Conservation (phyloP, 2,329 filamentous ascomycete genomes). For the Calonectria naviculata region DNA sequence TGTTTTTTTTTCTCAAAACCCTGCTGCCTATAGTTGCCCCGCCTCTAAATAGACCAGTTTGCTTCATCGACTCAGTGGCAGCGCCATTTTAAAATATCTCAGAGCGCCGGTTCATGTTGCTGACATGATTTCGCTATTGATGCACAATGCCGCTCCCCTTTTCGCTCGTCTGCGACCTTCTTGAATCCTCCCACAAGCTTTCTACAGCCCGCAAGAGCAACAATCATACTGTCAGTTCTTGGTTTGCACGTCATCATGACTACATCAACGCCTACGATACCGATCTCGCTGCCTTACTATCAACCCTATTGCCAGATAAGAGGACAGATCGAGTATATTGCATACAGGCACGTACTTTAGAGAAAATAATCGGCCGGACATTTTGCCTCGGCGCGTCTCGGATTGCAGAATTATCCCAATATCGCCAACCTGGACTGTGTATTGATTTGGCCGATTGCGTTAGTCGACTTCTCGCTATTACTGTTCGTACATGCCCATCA, state of each 20-base stretch:
- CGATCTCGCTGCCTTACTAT: slow-evolving; percentile 74
- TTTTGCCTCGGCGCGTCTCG: slow-evolving; percentile 74
- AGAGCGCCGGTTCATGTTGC: background rate
- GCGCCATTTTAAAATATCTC: background rate
- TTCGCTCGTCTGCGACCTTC: slow-evolving; percentile 76
- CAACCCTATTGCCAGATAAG: slow-evolving; percentile 79
- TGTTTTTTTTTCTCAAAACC: background rate
- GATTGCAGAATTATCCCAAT: slow-evolving; percentile 70
- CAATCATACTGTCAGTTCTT: slow-evolving; percentile 61
- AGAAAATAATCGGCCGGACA: slow-evolving; percentile 74
- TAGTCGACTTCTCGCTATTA: slow-evolving; percentile 70
- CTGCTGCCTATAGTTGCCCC: slow-evolving; percentile 23
- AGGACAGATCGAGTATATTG: slow-evolving; percentile 83
- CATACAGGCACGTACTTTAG: slow-evolving; percentile 71
- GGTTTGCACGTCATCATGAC: slow-evolving; percentile 75
- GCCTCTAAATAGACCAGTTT: background rate
- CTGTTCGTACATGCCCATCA: slow-evolving; percentile 56
- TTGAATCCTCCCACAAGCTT: slow-evolving; percentile 72
- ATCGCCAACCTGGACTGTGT: slow-evolving; percentile 66
- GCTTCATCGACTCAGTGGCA: background rate
- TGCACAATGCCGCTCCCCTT: slow-evolving; percentile 73
- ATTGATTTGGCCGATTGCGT: slow-evolving; percentile 79
- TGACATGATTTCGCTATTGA: slow-evolving; percentile 17
- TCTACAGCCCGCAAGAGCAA: slow-evolving; percentile 46
- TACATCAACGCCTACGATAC: slow-evolving; percentile 67